A percentile compares a stretch with the other conserved stretches of the same genome.
phyloP scores from a whole-genome alignment of 2,329 filamentous ascomycete genomes.

The Fusarium sublunatum region DNA sequence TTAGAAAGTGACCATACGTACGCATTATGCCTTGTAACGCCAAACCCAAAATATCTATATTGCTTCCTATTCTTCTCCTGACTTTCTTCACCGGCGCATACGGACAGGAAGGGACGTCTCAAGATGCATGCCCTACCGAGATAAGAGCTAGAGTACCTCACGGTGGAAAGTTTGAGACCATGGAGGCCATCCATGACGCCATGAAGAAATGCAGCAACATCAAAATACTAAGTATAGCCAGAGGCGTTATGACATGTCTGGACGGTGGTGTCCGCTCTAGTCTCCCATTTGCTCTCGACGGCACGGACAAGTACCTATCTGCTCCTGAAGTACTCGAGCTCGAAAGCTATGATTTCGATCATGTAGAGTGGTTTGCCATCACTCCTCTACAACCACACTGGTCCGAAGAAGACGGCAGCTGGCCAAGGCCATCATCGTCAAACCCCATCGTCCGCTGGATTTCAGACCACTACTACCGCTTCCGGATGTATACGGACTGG shows the following conservation, averaged over 20 bases:
- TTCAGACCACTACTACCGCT: background rate
- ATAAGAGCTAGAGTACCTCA: slow-evolving; percentile 4
- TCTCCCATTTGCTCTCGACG: slow-evolving; percentile 13
- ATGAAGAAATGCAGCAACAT: slow-evolving; percentile 16
- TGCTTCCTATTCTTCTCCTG: background rate
- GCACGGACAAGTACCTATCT: slow-evolving; percentile 5
- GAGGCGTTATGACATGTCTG: background rate
- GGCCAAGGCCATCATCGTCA: background rate
- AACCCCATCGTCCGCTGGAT: slow-evolving; percentile 1
- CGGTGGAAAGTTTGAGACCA: background rate
- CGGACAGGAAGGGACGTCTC: background rate
- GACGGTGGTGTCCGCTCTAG: background rate
- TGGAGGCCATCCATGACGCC: slow-evolving; percentile 1
- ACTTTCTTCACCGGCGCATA: background rate
- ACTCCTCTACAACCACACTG: background rate
- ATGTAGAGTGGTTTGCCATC: background rate
- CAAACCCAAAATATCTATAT: background rate
- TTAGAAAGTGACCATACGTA: too few species aligned
- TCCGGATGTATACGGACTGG: background rate
- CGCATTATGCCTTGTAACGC: background rate
- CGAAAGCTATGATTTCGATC: background rate
- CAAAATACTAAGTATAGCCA: slow-evolving; percentile 4
- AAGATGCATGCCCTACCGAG: slow-evolving; percentile 8
- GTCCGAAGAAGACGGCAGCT: slow-evolving; percentile 8
- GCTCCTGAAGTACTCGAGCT: background rate